Conservation (phyloP, 1,139 yeast genomes). For the Saccharomyces hybrid region DNA sequence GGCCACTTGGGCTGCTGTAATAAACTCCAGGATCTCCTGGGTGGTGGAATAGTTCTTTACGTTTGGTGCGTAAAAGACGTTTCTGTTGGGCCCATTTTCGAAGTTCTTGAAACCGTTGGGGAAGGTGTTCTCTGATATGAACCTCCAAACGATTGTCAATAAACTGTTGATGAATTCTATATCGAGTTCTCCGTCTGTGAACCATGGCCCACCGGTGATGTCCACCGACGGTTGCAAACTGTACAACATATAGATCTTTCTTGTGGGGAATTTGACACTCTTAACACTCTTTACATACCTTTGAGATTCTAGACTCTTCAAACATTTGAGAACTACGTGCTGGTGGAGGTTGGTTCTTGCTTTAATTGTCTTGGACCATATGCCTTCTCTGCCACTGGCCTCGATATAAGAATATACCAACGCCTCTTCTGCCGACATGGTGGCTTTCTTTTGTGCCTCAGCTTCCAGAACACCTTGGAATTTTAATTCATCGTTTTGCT, state of each 20-base stretch:
- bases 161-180: constrained; percentile 85
- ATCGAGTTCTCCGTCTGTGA: constrained; percentile 90
- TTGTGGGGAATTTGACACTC: constrained; percentile 89
- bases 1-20: constrained; percentile 66
- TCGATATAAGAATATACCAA: constrained; percentile 87
- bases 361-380: constrained; percentile 91
- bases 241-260: constrained; percentile 92
- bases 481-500: constrained; percentile 55
- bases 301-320: constrained; percentile 75
- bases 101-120: constrained; percentile 55
- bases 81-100: constrained; percentile 16
- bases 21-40: constrained; percentile 67
- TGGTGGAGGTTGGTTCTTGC: constrained; percentile 89
- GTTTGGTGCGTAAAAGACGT: constrained; percentile 43
- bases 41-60: constrained; percentile 62
- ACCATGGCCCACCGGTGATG: constrained; percentile 99
- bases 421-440: constrained; percentile 82
- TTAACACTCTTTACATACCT: constrained; percentile 84
- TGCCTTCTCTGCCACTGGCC: constrained; percentile 90
- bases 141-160: constrained; percentile 81
- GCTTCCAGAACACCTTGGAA: constrained; percentile 63
- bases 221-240: constrained; percentile 89
- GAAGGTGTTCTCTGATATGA: constrained; percentile 62
- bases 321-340: constrained; percentile 78
- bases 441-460: constrained; percentile 64